Evolutionary conservation across 257 asterid species (phyloP).

Genomic region (Agastache rugosa): DNA sequence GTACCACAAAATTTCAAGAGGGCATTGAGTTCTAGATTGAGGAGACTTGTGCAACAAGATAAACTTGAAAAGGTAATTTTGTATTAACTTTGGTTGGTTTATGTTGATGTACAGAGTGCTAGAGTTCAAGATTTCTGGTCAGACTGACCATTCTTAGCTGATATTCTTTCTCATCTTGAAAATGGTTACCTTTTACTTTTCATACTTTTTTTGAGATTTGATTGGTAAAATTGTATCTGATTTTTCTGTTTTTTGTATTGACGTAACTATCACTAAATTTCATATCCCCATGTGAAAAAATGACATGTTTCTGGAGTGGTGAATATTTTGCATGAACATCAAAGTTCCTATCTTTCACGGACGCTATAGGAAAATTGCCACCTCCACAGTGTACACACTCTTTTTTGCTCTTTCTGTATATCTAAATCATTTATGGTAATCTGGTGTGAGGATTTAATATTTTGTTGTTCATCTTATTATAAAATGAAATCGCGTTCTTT

Average conservation of each 20-base stretch:
- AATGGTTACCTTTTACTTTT: neutral
- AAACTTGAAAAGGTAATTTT: constrained; percentile 83
- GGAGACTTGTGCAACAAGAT: constrained; percentile 88
- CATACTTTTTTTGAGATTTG: neutral
- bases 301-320: neutral
- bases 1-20: constrained; percentile 83
- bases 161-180: neutral
- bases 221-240: neutral
- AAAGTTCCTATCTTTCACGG: neutral
- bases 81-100: constrained; percentile 13
- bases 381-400: neutral
- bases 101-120: neutral
- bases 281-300: neutral
- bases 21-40: constrained; percentile 70
- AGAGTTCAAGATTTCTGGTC: constrained; percentile 7
- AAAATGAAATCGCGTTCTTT: no score
- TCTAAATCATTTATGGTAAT: no score
- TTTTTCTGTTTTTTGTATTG: constrained; percentile 5
- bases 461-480: no score
- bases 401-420: constrained; percentile 4
- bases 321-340: neutral
- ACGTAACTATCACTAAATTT: neutral
- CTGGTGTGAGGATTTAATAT: no score
- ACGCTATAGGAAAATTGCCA: neutral
- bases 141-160: neutral